Conservation (phyloP, 176 grass and related monocot species). For the Hsuehochloa calcarea region DNA sequence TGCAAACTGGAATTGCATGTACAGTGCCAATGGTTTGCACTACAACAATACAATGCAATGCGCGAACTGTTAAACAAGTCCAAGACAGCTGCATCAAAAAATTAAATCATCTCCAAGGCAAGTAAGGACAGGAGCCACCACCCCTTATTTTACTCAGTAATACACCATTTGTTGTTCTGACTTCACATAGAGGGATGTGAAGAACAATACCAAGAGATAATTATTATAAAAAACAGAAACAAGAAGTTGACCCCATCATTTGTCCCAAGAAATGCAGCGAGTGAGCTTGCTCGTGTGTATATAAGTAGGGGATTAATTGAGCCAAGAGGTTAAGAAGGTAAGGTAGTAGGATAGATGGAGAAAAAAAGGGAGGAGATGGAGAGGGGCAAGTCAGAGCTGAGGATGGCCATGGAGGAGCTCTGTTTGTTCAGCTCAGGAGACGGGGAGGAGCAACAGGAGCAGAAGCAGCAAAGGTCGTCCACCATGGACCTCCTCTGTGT, state of each 20-base stretch:
- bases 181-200: slow-evolving; percentile 34
- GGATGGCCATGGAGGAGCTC: slow-evolving; percentile 67
- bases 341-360: slow-evolving; percentile 50
- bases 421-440: slow-evolving; percentile 38
- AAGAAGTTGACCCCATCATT: slow-evolving; percentile 49
- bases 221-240: slow-evolving; percentile 21
- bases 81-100: slow-evolving; percentile 22
- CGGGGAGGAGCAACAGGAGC: slow-evolving; percentile 26
- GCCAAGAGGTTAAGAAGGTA: slow-evolving; percentile 8
- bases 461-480: slow-evolving; percentile 41
- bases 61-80: slow-evolving; percentile 23
- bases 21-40: slow-evolving; percentile 20
- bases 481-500: slow-evolving; percentile 56
- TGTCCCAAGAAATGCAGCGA: slow-evolving; percentile 37
- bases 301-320: slow-evolving; percentile 32
- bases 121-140: slow-evolving; percentile 15
- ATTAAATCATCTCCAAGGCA: slow-evolving; percentile 19
- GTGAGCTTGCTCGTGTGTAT: background rate
- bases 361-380: slow-evolving; percentile 48
- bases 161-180: slow-evolving; percentile 33
- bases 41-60: slow-evolving; percentile 6
- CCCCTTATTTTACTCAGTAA: slow-evolving; percentile 35
- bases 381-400: slow-evolving; percentile 64
- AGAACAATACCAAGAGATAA: slow-evolving; percentile 21
- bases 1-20: background rate